Evolutionary conservation across 768 basidiomycete genomes (phyloP), one percentile per base, ranked within the genome.

Genomic region (Termitomyces sp.): DNA sequence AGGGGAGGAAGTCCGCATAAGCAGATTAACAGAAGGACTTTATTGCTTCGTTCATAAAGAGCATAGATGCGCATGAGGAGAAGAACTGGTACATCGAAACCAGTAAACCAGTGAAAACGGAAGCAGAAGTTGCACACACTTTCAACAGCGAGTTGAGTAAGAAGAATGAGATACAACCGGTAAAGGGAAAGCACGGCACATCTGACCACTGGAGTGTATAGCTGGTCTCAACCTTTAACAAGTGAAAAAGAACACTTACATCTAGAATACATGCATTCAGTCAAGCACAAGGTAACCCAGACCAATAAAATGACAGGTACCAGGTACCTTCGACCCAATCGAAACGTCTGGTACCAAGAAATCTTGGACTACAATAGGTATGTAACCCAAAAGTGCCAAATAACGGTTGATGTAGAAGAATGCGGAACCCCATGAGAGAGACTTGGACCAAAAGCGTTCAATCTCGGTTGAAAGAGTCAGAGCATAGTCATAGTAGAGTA

Each of bases 361-460:
- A 18, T 68, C 62, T 56, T 73, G 67, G 2, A 68, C 40, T 1
- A 72, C 57, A 32, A 75, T 63, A 20, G 75, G 71, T 5, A 74
- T 56, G 52, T 76, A 75, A 1, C 73, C 73, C 5, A 74, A 57
- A 6, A 79, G 52, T 6, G 73, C 57, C 5, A 74, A 38, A 53
- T 80, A 82, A 11, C 79, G 76, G 51, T 76, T 80, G 41, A 72
- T 38, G 49, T 75, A 71, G 63, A 80, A 80, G 32, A 80, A 65
- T n/a, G 64, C 48, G 13, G 68, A 70, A 5, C 59, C 67, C 68
- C 68, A 71, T 12, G 69, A 70, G 3, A 71, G 33, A 9, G 60
- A 63, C 3, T 56, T 56, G 12, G 36, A 57, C 81, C 82, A 83
- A 63, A 76, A 79, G 7, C 71, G 68, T 16, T 70, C 68, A 22